phyloP scores from a whole-genome alignment of 2,329 filamentous ascomycete species.

The Xylariaceae sp. region DNA sequence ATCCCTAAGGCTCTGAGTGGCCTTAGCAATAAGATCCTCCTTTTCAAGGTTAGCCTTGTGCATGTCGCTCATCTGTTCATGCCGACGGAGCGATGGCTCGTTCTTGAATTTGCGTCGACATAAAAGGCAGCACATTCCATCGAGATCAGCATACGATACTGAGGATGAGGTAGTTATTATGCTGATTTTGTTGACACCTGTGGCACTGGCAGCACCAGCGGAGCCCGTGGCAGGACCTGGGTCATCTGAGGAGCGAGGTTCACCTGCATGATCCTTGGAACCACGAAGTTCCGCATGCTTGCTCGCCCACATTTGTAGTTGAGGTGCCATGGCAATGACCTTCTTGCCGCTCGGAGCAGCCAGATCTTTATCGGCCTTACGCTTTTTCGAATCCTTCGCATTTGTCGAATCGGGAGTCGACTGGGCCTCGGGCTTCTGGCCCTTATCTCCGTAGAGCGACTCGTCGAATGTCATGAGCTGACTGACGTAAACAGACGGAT shows the following conservation, averaged over 20 bases:
- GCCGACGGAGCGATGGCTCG: conserved; percentile 37
- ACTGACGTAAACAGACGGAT: conserved; percentile 65
- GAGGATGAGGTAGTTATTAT: conserved; percentile 31
- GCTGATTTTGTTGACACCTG: conserved; percentile 18
- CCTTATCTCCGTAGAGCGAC: conserved; percentile 38
- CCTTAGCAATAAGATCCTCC: conserved; percentile 29
- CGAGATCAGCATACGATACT: conserved; percentile 56
- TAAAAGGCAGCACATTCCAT: conserved; percentile 39
- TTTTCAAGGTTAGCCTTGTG: conserved; percentile 36
- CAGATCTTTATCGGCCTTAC: conserved; percentile 46
- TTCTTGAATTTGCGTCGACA: conserved; percentile 40
- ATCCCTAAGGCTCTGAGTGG: conserved; percentile 30
- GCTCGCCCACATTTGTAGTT: conserved; percentile 67
- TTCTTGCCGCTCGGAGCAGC: conserved; percentile 37
- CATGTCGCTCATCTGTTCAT: conserved; percentile 42
- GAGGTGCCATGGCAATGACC: conserved; percentile 54
- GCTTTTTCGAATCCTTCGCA: conserved; percentile 33
- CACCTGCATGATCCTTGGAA: conserved; percentile 35
- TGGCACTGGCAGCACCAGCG: conserved; percentile 25
- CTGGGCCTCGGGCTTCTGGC: conserved; percentile 37
- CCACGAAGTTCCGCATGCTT: conserved; percentile 63
- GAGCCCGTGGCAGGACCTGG: conserved; percentile 25
- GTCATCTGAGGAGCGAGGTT: conserved; percentile 33
- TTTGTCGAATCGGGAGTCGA: conserved; percentile 31
- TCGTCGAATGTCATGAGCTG: conserved; percentile 55